Percentiles rank a stretch among this genome's conserved stretches.
Conservation (phyloP, 805 yeast genomes). For the Lipomyces yamadae region DNA sequence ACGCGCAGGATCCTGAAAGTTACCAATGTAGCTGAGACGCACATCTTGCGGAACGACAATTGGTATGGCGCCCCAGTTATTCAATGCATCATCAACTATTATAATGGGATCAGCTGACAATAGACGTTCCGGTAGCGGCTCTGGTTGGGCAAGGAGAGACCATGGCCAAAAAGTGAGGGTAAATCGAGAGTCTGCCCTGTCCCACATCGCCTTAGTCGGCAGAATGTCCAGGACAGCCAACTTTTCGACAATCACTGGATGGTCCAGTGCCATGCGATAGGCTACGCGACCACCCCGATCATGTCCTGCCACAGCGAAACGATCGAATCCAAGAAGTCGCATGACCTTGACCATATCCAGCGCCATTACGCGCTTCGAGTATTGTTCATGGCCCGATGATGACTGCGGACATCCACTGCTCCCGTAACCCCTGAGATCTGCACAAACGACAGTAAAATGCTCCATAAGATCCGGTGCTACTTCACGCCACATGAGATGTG, state of each 20-base stretch:
- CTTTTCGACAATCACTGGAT: conserved; percentile 21
- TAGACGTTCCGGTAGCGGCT: conserved; percentile 30
- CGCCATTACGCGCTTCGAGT: conserved; percentile 32
- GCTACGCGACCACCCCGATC: conserved; percentile 35
- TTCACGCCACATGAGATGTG: conserved; percentile 26
- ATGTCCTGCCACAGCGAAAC: conserved; percentile 32
- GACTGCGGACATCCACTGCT: conserved; percentile 22
- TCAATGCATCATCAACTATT: neutral
- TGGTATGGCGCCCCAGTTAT: conserved; percentile 9
- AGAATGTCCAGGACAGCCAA: conserved; percentile 27
- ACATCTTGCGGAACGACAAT: too few species aligned
- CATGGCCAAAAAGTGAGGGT: conserved; percentile 30
- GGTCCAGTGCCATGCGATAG: conserved; percentile 27
- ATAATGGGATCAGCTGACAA: conserved; percentile 24
- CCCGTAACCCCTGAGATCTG: conserved; percentile 34
- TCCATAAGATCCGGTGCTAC: conserved; percentile 18
- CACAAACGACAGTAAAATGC: conserved; percentile 24
- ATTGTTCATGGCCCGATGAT: conserved; percentile 20
- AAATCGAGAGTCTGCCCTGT: conserved; percentile 23
- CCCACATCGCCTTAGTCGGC: conserved; percentile 33
- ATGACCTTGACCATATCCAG: conserved; percentile 26
- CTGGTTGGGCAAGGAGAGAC: conserved; percentile 34
- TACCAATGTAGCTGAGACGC: conserved; percentile 16
- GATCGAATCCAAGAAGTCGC: conserved; percentile 14
- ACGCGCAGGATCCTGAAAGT: conserved; percentile 4